phyloP scores from a whole-genome alignment of 495 filamentous ascomycete genomes.

The Podospora conica region DNA sequence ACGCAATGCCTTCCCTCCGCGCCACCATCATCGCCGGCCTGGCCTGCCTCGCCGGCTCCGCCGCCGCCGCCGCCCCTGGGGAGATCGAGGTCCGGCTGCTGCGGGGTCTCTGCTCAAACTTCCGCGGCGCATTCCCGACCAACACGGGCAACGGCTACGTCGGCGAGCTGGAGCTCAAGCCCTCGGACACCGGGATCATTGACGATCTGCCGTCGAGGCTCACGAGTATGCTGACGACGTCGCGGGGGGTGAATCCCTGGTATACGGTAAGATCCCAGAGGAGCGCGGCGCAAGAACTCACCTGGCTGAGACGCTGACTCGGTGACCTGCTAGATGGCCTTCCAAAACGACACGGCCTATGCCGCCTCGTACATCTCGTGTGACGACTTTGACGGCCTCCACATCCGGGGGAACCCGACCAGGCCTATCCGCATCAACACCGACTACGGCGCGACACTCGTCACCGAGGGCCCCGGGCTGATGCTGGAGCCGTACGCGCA shows the following conservation, averaged over 20 bases:
- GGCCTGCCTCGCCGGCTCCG: not conserved
- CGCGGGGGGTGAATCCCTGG: not conserved
- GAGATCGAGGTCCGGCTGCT: not conserved
- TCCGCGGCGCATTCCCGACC: not conserved
- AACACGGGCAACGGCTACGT: not conserved
- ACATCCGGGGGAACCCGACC: not conserved
- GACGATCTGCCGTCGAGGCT: not conserved
- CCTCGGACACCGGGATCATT: not conserved
- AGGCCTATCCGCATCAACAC: not conserved
- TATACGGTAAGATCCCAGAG: not conserved
- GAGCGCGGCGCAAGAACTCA: too few relatives aligned
- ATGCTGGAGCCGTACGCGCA: constrained; percentile 24
- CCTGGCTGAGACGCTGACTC: not conserved
- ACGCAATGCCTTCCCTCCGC: not conserved
- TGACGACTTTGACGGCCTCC: not conserved
- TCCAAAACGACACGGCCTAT: not conserved
- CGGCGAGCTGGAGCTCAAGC: not conserved
- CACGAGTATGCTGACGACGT: not conserved
- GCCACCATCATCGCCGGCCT: not conserved
- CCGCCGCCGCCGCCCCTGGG: not conserved
- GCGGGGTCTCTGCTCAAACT: not conserved
- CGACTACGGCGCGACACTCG: not conserved
- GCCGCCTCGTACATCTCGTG: not conserved
- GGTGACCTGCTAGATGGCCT: not conserved
- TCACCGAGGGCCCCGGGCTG: constrained; percentile 2